Evolutionary conservation across 192 early-diverging fungal genomes (phyloP).

Genomic region (Helicostylum pulchrum): DNA sequence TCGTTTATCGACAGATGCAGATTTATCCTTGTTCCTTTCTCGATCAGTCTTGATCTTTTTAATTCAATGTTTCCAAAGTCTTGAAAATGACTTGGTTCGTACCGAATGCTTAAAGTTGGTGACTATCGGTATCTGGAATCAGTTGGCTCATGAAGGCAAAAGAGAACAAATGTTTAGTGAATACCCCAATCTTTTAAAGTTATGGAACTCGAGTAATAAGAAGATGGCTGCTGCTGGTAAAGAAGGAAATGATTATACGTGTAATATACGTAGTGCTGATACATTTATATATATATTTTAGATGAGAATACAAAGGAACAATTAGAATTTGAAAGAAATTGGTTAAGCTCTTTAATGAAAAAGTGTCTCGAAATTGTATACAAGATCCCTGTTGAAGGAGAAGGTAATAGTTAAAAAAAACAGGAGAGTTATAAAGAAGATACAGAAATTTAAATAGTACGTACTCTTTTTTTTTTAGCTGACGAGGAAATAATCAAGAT

Average conservation of each 20-base stretch:
- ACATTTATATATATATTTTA: not conserved
- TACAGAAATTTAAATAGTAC: not conserved
- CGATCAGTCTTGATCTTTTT: constrained; percentile 72
- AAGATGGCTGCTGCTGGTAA: constrained; percentile 49
- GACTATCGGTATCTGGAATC: constrained; percentile 72
- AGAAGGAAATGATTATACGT: not conserved
- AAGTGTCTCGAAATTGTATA: constrained; percentile 61
- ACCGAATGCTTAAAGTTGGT: constrained; percentile 76
- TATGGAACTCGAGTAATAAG: constrained; percentile 64
- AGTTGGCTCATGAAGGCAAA: constrained; percentile 45
- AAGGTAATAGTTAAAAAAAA: constrained; percentile 33
- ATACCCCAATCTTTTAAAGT: constrained; percentile 58
- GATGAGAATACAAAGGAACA: constrained; percentile 49
- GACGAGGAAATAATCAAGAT: constrained; percentile 53
- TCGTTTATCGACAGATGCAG: constrained; percentile 34
- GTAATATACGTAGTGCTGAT: not conserved
- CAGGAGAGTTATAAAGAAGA: not conserved
- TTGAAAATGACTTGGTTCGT: constrained; percentile 78
- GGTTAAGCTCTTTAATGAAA: constrained; percentile 66
- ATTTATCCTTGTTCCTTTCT: constrained; percentile 34
- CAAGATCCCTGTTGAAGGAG: constrained; percentile 46
- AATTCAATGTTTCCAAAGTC: constrained; percentile 77
- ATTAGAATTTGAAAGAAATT: constrained; percentile 54
- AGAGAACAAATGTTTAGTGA: constrained; percentile 60
- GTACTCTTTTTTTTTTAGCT: constrained; percentile 12